Conservation (phyloP, 1,284 basidiomycete species). For the Serendipita sp. region DNA sequence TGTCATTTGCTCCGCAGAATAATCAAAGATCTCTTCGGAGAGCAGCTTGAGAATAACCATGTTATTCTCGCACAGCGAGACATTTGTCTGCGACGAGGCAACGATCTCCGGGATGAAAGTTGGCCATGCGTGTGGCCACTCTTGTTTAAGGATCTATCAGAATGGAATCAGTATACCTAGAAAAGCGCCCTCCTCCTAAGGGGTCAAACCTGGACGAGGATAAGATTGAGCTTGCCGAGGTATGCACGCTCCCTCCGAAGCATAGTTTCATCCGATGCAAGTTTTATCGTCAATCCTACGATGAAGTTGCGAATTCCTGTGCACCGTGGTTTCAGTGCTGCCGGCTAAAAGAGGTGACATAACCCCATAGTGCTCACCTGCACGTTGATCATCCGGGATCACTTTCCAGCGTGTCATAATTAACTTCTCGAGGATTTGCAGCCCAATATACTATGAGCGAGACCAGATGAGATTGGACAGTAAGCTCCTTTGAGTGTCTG, state of each 20-base stretch:
- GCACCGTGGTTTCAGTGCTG: constrained; percentile 8
- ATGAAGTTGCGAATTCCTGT: constrained; percentile 94
- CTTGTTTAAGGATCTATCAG: constrained; percentile 89
- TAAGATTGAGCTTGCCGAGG: constrained; percentile 93
- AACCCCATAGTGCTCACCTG: constrained; percentile 37
- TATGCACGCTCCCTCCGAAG: constrained; percentile 92
- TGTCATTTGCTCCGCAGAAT: constrained; percentile 97
- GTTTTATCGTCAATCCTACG: constrained; percentile 84
- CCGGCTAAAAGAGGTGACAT: not conserved
- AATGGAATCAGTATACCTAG: constrained; percentile 6
- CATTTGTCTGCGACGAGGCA: constrained; percentile 90
- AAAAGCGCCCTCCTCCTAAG: not conserved
- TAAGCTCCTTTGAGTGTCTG: constrained; percentile 4
- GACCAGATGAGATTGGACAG: not conserved
- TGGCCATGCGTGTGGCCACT: constrained; percentile 99
- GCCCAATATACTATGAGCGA: constrained; percentile 64
- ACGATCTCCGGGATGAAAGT: constrained; percentile 97
- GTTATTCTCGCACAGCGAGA: constrained; percentile 98
- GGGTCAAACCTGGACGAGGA: constrained; percentile 68
- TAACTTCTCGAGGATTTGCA: constrained; percentile 90
- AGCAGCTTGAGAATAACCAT: constrained; percentile 98
- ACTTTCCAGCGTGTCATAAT: constrained; percentile 94
- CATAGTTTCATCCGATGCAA: constrained; percentile 75
- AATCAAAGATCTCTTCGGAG: constrained; percentile 98
- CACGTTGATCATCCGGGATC: constrained; percentile 83